Evolutionary conservation across 2,329 filamentous ascomycete species (phyloP), one percentile per base, ranked within the genome.

Genomic region (Parascedosporium putredinis): DNA sequence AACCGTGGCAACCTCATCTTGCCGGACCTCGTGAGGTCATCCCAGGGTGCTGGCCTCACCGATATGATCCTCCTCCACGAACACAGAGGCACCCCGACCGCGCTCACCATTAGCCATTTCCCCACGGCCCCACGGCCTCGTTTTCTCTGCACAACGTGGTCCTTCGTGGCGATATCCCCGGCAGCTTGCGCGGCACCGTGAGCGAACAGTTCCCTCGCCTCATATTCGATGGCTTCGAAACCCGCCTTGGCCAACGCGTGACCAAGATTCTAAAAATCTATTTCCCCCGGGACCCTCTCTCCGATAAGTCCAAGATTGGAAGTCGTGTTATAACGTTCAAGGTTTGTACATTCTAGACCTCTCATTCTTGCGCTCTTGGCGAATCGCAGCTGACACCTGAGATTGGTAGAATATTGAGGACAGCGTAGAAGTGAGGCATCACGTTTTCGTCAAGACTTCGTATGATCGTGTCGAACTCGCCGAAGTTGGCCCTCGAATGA

Each of bases 101-200:
- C 89, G 2, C 70, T 98, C 57, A 95, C 88, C 1, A 71, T 95
- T 33, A 89, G 84, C 1, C 89, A 95, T 81, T 95, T 45, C 89
- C 89, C 1, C 88, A 95, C 60, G 89, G 90, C 0, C 89, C 89
- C 0, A 95, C 67, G 3, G 58, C 69, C 6, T 89, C 85, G 8
- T 95, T 95, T 67, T 89, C 84, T 4, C 72, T 96, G 16, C 88
- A 95, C 65, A 97, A 98, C 56, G 91, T 97, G 3, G 84, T 96
- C 8, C 73, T 98, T 47, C 82, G 93, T 42, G 87, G 90, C 53
- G 93, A 98, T 63, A 95, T 98, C 18, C 91, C 93, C 1, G 89
- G 93, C 55, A 81, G 84, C 38, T 80, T 88, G 7, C 79, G 86
- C 51, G 93, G 93, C 45, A 95, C 89, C 1, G 88, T 96, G 45